These are phyloP conservation scores for Phytophthora uliginosa DNA, from an alignment of 352 stramenopile genomes.

Conservation along the genomic window DNA sequence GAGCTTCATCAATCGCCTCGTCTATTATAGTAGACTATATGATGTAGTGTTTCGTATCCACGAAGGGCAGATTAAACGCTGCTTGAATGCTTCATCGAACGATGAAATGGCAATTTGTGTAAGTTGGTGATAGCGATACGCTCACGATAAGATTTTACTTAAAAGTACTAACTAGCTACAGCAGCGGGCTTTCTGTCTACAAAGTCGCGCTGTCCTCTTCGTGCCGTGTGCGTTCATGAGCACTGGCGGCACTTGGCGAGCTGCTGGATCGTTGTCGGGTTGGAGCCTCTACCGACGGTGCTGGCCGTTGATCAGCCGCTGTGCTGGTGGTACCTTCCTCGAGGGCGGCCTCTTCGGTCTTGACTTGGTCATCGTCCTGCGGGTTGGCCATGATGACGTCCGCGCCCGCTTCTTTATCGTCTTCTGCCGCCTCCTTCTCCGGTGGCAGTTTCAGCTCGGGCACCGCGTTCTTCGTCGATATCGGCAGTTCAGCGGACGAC, in stretches of 20 bases:
- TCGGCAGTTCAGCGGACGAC: constrained; percentile 5
- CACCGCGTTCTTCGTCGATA: constrained; percentile 6
- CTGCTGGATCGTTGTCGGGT: constrained; percentile 35
- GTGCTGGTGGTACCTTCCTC: constrained; percentile 14
- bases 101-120: too few species aligned
- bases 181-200: constrained; percentile 11
- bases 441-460: constrained; percentile 21
- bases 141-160: constrained; percentile 27
- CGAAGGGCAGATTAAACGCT: too few species aligned
- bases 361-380: constrained; percentile 36
- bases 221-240: constrained; percentile 27
- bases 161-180: constrained; percentile 19
- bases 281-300: constrained; percentile 4
- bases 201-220: constrained; percentile 34
- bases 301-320: not conserved
- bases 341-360: constrained; percentile 16
- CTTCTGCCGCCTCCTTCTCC: constrained; percentile 8
- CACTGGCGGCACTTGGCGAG: constrained; percentile 21
- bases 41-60: too few species aligned
- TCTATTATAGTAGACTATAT: too few species aligned
- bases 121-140: not conserved
- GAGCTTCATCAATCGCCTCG: too few species aligned
- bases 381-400: constrained; percentile 42
- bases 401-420: constrained; percentile 1
- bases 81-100: too few species aligned